Evolutionary conservation across 2,329 filamentous ascomycete genomes (phyloP).

Genomic region (Aspergillus ustus): DNA sequence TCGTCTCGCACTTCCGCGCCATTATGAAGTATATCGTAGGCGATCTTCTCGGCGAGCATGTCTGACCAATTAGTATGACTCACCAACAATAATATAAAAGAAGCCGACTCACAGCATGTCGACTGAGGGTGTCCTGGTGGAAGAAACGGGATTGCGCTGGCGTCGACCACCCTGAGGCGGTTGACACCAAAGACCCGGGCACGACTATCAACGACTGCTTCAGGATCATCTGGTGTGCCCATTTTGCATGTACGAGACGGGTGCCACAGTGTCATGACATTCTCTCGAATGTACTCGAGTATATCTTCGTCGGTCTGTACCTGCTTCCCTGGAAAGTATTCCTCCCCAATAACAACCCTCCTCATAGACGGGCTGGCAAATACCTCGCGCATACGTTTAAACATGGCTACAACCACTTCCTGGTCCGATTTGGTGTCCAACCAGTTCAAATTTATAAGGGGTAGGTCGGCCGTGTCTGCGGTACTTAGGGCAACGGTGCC

Average conservation of each 20-base stretch:
- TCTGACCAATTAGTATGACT: conserved; percentile 21
- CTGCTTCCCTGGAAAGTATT: conserved; percentile 42
- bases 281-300: conserved; percentile 32
- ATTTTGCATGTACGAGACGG: conserved; percentile 43
- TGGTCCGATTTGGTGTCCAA: conserved; percentile 47
- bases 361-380: conserved; percentile 31
- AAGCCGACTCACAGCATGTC: conserved; percentile 37
- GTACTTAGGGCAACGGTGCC: conserved; percentile 52
- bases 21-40: conserved; percentile 23
- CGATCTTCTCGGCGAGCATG: conserved; percentile 47
- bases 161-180: conserved; percentile 41
- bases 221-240: conserved; percentile 35
- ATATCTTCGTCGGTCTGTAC: conserved; percentile 49
- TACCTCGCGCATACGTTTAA: conserved; percentile 47
- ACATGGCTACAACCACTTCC: conserved; percentile 48
- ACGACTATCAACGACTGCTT: conserved; percentile 39
- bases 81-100: too few relatives aligned
- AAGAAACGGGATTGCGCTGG: conserved; percentile 38
- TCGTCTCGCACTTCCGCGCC: not conserved
- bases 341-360: conserved; percentile 35
- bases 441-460: conserved; percentile 53
- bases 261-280: conserved; percentile 39
- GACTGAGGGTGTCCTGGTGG: conserved; percentile 46
- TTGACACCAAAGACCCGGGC: conserved; percentile 36
- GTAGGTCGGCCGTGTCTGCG: conserved; percentile 37